phyloP scores from a whole-genome alignment of 208 protist species.

The Zelonia costaricensis region DNA sequence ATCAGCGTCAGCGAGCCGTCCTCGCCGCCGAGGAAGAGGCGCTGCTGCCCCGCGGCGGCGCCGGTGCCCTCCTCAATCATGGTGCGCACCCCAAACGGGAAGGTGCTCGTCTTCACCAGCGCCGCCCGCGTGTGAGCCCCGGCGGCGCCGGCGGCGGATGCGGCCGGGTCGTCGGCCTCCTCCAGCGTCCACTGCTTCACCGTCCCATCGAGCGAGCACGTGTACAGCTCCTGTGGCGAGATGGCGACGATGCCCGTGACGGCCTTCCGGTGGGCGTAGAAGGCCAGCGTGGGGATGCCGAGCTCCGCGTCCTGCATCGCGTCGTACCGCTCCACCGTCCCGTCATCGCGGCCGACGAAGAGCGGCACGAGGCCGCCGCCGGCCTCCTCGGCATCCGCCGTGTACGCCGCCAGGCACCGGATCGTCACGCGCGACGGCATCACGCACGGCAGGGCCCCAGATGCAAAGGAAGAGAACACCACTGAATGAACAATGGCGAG shows the following conservation, averaged over 20 bases:
- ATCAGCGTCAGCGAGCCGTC: constrained; percentile 69
- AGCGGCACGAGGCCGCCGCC: constrained; percentile 41
- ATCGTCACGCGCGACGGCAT: constrained; percentile 41
- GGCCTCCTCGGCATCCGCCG: constrained; percentile 35
- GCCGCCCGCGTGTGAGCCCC: constrained; percentile 24
- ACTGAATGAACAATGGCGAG: background rate
- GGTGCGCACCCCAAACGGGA: constrained; percentile 50
- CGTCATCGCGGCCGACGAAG: constrained; percentile 77
- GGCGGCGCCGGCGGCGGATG: constrained; percentile 2
- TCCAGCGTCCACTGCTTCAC: constrained; percentile 68
- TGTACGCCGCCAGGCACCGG: constrained; percentile 49
- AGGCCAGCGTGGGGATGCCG: constrained; percentile 45
- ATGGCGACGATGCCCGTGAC: constrained; percentile 62
- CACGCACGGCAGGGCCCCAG: background rate
- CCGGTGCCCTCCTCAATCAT: constrained; percentile 35
- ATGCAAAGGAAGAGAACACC: background rate
- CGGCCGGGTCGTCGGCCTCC: constrained; percentile 3
- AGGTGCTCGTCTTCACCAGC: constrained; percentile 35
- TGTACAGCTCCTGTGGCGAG: constrained; percentile 51
- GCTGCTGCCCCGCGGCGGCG: constrained; percentile 2
- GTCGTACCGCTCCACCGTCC: constrained; percentile 71
- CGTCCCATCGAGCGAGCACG: constrained; percentile 74
- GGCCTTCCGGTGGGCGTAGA: constrained; percentile 61
- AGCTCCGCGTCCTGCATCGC: constrained; percentile 54
- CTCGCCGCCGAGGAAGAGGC: constrained; percentile 61